Evolutionary conservation across 164 flowering plant species (phyloP).

Genomic region (Stephania cephalantha): DNA sequence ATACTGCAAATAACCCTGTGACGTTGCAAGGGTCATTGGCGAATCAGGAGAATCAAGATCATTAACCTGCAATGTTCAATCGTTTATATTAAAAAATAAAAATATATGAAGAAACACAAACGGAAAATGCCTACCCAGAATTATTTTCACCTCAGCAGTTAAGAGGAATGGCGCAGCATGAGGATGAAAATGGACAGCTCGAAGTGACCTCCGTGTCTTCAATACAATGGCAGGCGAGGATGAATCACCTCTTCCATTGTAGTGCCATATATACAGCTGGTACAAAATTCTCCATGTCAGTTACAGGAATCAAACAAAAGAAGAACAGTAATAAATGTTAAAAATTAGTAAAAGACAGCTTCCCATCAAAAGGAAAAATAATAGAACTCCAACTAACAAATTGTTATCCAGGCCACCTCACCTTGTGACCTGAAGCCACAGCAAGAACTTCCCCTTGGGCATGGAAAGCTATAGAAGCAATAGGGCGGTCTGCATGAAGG

Average conservation of each 20-base stretch:
- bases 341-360: background rate
- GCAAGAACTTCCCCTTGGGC: constrained; percentile 89
- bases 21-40: constrained; percentile 78
- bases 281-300: constrained; percentile 13
- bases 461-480: constrained; percentile 97
- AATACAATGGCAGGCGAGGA: constrained; percentile 62
- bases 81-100: constrained; percentile 14
- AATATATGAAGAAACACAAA: constrained; percentile 1
- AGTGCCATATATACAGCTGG: constrained; percentile 89
- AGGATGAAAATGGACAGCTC: constrained; percentile 98
- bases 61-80: constrained; percentile 57
- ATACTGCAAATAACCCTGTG: constrained; percentile 65
- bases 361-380: background rate
- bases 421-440: constrained; percentile 99
- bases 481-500: constrained; percentile 69
- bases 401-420: constrained; percentile 17
- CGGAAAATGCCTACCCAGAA: constrained; percentile 4
- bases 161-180: constrained; percentile 83
- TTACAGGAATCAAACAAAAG: background rate
- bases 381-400: background rate
- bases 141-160: constrained; percentile 77
- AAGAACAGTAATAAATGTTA: background rate
- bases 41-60: constrained; percentile 87
- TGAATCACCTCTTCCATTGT: constrained; percentile 54
- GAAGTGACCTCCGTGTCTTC: constrained; percentile 85